These are phyloP conservation scores for Plasmodium inui DNA, from an alignment of 169 alveolate species.

Conservation along the genomic window DNA sequence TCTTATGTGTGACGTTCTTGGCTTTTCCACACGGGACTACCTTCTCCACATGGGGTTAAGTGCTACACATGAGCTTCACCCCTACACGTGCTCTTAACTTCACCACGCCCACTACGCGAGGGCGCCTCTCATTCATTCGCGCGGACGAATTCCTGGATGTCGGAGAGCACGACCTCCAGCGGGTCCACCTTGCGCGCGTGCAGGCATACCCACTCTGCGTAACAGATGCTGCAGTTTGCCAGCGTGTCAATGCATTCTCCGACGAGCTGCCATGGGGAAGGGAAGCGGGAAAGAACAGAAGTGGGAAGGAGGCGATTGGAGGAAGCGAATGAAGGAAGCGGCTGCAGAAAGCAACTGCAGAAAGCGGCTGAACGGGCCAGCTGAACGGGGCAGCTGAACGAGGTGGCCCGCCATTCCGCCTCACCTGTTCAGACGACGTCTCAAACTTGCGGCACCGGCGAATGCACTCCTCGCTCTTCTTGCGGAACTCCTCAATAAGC, in stretches of 20 bases:
- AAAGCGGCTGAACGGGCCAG: not conserved
- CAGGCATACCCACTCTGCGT: conserved; percentile 66
- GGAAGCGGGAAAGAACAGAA: not conserved
- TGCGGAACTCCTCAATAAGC: conserved; percentile 42
- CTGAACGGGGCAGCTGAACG: not conserved
- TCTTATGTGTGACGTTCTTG: no score
- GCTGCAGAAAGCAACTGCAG: no score
- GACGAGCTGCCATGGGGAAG: conserved; percentile 11
- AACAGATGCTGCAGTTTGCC: conserved; percentile 48
- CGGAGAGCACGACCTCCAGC: conserved; percentile 22
- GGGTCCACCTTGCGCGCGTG: conserved; percentile 55
- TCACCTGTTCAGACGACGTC: conserved; percentile 68
- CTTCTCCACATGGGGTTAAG: no score
- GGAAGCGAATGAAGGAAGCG: not conserved
- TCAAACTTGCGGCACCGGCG: conserved; percentile 71
- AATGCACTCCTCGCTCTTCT: conserved; percentile 74
- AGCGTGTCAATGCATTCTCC: conserved; percentile 69
- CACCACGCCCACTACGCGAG: not conserved
- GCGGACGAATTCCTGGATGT: conserved; percentile 25
- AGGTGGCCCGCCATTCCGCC: not conserved
- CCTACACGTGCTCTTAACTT: not conserved
- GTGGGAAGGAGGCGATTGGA: not conserved
- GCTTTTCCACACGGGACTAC: no score
- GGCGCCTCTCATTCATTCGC: not conserved
- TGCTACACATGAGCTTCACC: no score